phyloP scores from a whole-genome alignment of 169 alveolate species.

The Eimeria praecox region DNA sequence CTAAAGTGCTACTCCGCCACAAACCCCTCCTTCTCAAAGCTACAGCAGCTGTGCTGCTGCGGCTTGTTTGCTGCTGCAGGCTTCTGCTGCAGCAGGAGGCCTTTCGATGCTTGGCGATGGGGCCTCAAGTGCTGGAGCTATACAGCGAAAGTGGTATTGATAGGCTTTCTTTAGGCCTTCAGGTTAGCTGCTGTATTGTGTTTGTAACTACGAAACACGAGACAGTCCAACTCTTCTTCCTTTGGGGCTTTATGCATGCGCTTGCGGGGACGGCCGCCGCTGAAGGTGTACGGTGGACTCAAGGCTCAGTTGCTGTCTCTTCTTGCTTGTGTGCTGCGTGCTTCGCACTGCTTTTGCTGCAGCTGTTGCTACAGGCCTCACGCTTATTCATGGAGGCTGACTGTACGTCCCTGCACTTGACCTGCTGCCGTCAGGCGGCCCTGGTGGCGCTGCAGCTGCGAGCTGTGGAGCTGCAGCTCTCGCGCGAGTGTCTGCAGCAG shows the following conservation, averaged over 20 bases:
- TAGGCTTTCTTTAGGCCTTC: slow-evolving; percentile 53
- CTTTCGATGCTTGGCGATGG: slow-evolving; percentile 69
- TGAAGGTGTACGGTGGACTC: background rate
- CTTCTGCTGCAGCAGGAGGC: slow-evolving; percentile 77
- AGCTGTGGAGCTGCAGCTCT: slow-evolving; percentile 72
- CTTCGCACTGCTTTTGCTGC: slow-evolving; percentile 47
- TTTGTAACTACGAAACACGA: background rate
- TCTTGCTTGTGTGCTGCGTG: slow-evolving; percentile 9
- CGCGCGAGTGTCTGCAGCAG: slow-evolving; percentile 64
- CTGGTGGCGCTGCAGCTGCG: slow-evolving; percentile 80
- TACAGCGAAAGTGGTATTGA: slow-evolving; percentile 61
- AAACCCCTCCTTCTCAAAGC: background rate
- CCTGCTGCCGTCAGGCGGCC: slow-evolving; percentile 77
- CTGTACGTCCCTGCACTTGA: slow-evolving; percentile 62
- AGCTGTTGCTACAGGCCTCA: slow-evolving; percentile 78
- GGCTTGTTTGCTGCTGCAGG: slow-evolving; percentile 22
- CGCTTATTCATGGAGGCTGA: slow-evolving; percentile 69
- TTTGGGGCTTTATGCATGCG: background rate
- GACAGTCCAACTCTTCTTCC: background rate
- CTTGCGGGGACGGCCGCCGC: background rate
- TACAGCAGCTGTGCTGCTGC: background rate
- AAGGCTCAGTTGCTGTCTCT: background rate
- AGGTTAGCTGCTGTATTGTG: background rate
- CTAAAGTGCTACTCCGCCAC: background rate
- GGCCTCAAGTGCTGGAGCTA: background rate